phyloP scores from a whole-genome alignment of 305 asterid genomes.

The Withania somnifera region DNA sequence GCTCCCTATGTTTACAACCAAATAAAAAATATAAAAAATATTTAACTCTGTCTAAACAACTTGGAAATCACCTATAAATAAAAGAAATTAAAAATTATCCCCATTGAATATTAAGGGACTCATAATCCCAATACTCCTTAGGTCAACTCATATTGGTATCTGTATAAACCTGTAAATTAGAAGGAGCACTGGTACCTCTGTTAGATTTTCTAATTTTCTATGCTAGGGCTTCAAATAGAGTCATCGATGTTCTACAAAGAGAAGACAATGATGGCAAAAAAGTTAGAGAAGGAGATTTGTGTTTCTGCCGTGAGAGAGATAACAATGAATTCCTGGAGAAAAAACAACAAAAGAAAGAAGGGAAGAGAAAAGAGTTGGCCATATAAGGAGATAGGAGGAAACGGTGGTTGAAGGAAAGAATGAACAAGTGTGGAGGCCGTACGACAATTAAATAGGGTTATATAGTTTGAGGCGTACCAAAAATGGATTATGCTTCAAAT shows the following conservation, averaged over 20 bases:
- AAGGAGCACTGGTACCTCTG: slow-evolving; percentile 9
- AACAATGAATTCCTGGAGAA: no score
- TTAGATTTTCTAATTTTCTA: slow-evolving; percentile 48
- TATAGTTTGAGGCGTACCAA: not conserved
- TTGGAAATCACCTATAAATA: not conserved
- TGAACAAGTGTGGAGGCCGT: slow-evolving; percentile 9
- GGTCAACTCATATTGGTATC: slow-evolving; percentile 48
- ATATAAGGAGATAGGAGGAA: not conserved
- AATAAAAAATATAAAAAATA: not conserved
- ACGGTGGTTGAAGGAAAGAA: not conserved
- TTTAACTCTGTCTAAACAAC: not conserved
- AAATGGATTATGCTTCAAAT: not conserved
- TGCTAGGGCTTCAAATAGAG: slow-evolving; percentile 53
- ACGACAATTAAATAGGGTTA: slow-evolving; percentile 5
- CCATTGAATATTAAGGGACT: slow-evolving; percentile 85
- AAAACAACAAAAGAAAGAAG: not conserved
- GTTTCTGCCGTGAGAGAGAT: no score
- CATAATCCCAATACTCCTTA: slow-evolving; percentile 95
- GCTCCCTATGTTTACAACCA: slow-evolving; percentile 9
- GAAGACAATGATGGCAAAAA: slow-evolving; percentile 14
- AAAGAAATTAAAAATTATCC: slow-evolving; percentile 33
- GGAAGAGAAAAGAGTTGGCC: not conserved
- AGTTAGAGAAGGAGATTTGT: not conserved
- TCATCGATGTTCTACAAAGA: slow-evolving; percentile 20
- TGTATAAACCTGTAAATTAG: slow-evolving; percentile 10